Evolutionary conservation across 83 land plant genomes (phyloP).

Genomic region (Picea engelmannii): DNA sequence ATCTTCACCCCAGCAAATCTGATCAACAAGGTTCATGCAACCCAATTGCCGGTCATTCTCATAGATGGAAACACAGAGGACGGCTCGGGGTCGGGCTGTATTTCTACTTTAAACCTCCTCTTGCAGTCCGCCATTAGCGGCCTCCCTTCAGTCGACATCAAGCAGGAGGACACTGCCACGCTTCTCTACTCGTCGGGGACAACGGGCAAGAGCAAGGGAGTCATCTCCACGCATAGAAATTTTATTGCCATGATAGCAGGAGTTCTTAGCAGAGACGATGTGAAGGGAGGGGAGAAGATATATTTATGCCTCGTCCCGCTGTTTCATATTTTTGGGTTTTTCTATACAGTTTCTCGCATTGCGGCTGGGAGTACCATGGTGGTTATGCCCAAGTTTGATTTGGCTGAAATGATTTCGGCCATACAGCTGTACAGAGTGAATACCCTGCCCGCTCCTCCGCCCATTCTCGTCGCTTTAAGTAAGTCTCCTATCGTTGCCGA

Average conservation of each 20-base stretch:
- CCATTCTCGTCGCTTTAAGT: constrained; percentile 38
- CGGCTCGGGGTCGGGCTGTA: not conserved
- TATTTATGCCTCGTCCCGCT: constrained; percentile 50
- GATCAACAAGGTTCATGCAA: constrained; percentile 18
- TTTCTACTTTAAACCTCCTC: not conserved
- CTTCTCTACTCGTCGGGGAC: constrained; percentile 76
- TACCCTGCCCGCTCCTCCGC: constrained; percentile 61
- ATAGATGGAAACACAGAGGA: not conserved
- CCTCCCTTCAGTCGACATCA: not conserved
- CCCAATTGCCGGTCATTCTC: constrained; percentile 18
- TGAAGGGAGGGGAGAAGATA: constrained; percentile 13
- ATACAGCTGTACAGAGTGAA: constrained; percentile 51
- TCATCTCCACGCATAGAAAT: constrained; percentile 52
- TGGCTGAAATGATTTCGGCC: constrained; percentile 28
- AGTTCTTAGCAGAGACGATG: not conserved
- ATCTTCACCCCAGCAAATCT: constrained; percentile 34
- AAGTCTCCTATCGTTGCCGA: constrained; percentile 17
- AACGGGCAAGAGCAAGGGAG: constrained; percentile 69
- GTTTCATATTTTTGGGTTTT: constrained; percentile 74
- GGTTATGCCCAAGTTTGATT: constrained; percentile 46
- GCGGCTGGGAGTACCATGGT: constrained; percentile 45
- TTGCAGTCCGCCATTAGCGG: not conserved
- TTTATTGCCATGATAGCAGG: constrained; percentile 33
- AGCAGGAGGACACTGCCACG: constrained; percentile 49
- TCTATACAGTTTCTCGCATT: constrained; percentile 18